Evolutionary conservation across 331 rosid genomes (phyloP).

Genomic region (Acacia pycnantha): DNA sequence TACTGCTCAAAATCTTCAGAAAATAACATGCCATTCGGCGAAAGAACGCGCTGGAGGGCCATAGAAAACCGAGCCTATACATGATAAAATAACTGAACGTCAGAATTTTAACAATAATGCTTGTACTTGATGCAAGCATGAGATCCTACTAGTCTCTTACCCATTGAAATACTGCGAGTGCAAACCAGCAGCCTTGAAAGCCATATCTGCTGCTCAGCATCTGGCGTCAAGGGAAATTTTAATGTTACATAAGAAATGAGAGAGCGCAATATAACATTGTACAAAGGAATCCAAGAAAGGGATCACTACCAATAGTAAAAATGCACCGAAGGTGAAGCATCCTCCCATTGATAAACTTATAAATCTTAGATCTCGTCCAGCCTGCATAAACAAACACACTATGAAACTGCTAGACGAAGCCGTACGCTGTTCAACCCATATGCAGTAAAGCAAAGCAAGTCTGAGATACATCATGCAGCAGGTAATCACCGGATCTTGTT

Average conservation of each 20-base stretch:
- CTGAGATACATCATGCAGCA: not conserved
- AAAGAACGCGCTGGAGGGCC: slow-evolving; percentile 63
- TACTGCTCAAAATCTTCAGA: slow-evolving; percentile 45
- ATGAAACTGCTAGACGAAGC: not conserved
- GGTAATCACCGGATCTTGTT: not conserved
- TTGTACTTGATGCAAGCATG: not conserved
- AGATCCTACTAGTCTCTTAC: slow-evolving; percentile 26
- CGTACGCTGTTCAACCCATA: not conserved
- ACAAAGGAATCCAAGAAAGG: slow-evolving; percentile 16
- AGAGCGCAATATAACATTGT: slow-evolving; percentile 5
- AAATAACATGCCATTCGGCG: slow-evolving; percentile 61
- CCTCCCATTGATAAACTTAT: slow-evolving; percentile 77
- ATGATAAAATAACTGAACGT: slow-evolving; percentile 3
- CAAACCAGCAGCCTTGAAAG: slow-evolving; percentile 72
- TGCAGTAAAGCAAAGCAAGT: not conserved
- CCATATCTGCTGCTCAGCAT: slow-evolving; percentile 63
- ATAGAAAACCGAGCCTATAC: slow-evolving; percentile 65
- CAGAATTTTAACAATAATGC: slow-evolving; percentile 20
- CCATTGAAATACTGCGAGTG: slow-evolving; percentile 82
- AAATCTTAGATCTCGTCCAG: slow-evolving; percentile 84
- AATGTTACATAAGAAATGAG: slow-evolving; percentile 21
- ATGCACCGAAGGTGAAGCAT: slow-evolving; percentile 62
- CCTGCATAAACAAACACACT: slow-evolving; percentile 49
- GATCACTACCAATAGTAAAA: slow-evolving; percentile 51
- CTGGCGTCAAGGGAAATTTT: slow-evolving; percentile 41